These are phyloP conservation scores for Neonothopanus nambi DNA, from an alignment of 1,284 basidiomycete genomes.

Conservation along the genomic window DNA sequence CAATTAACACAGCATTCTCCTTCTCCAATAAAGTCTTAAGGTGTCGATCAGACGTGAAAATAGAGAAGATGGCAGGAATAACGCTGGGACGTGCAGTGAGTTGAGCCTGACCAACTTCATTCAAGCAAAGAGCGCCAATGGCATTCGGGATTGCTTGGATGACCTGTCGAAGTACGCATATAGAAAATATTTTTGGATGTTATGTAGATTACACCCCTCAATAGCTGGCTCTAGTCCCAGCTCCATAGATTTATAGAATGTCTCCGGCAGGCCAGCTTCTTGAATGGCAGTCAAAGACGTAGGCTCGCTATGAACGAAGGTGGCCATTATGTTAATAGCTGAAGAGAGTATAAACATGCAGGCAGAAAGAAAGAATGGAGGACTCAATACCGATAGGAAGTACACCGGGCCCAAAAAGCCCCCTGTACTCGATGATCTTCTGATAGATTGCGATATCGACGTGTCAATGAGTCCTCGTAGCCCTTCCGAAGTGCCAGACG, in stretches of 20 bases:
- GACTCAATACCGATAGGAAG: constrained; percentile 70
- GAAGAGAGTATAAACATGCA: constrained; percentile 9
- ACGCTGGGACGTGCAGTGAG: constrained; percentile 76
- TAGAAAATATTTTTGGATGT: neutral
- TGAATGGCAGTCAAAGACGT: constrained; percentile 93
- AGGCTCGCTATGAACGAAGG: constrained; percentile 98
- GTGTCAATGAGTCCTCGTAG: constrained; percentile 94
- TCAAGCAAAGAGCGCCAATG: constrained; percentile 95
- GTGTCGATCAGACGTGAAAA: constrained; percentile 86
- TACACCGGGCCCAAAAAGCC: constrained; percentile 85
- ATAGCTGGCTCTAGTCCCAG: constrained; percentile 83
- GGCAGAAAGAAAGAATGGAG: constrained; percentile 4
- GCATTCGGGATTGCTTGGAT: constrained; percentile 93
- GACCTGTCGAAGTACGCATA: constrained; percentile 51
- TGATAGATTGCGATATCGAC: constrained; percentile 83
- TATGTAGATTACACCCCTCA: constrained; percentile 54
- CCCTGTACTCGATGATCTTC: constrained; percentile 82
- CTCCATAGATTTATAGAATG: constrained; percentile 87
- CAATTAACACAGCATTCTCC: constrained; percentile 89
- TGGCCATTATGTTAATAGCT: constrained; percentile 97
- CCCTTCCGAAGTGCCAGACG: constrained; percentile 91
- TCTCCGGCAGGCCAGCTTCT: constrained; percentile 88
- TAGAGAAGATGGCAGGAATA: constrained; percentile 82
- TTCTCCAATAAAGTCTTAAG: constrained; percentile 90
- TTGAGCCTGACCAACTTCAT: constrained; percentile 86